Conservation (phyloP, 1,284 basidiomycete species). For the Trametes versicolor region DNA sequence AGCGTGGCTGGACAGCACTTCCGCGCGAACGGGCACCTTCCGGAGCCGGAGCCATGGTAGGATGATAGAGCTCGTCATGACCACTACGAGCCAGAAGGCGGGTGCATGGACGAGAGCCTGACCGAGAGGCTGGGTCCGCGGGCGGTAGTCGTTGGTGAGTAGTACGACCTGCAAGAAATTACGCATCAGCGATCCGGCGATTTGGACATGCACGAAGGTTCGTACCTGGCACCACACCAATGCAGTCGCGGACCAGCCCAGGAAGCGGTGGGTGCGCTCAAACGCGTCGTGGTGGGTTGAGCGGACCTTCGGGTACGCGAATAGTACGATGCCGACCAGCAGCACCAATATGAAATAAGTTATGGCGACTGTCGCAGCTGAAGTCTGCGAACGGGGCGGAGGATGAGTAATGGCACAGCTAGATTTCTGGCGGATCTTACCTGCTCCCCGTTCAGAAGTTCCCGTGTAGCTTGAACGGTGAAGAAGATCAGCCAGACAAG, state of each 20-base stretch:
- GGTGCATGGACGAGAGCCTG: slow-evolving; percentile 55
- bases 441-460: slow-evolving; percentile 51
- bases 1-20: slow-evolving; percentile 65
- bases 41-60: slow-evolving; percentile 64
- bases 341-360: slow-evolving; percentile 62
- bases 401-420: not conserved
- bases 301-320: slow-evolving; percentile 61
- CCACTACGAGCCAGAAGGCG: slow-evolving; percentile 64
- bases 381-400: slow-evolving; percentile 45
- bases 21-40: slow-evolving; percentile 61
- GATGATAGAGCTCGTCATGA: slow-evolving; percentile 62
- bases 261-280: slow-evolving; percentile 63
- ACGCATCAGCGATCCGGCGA: not conserved
- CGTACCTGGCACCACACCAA: slow-evolving; percentile 64
- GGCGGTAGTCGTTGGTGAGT: slow-evolving; percentile 62
- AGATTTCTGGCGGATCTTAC: slow-evolving; percentile 40
- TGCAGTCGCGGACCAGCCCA: slow-evolving; percentile 63
- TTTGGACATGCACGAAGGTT: not conserved
- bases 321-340: slow-evolving; percentile 57
- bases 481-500: slow-evolving; percentile 62
- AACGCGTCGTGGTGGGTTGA: slow-evolving; percentile 60
- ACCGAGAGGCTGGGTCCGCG: slow-evolving; percentile 49
- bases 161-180: slow-evolving; percentile 51
- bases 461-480: slow-evolving; percentile 63
- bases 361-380: slow-evolving; percentile 58